Base-by-base conservation (phyloP, 257 asterid species). In the Solanum sejunctum region DNA sequence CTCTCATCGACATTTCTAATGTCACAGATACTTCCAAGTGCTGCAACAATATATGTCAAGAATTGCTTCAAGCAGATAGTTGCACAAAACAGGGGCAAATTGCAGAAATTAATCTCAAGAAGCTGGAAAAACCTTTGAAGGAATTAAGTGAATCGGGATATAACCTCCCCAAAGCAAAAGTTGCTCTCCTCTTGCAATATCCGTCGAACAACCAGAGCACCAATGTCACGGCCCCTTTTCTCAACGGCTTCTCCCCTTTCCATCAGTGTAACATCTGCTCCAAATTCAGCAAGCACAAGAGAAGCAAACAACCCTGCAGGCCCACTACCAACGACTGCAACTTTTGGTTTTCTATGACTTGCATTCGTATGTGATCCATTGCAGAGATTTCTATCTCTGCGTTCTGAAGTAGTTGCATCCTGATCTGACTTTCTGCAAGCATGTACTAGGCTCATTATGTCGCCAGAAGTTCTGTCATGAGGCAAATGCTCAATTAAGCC, bases 121-220 rank as follows among this genome's bases (percentile, higher is more conserved):
- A 83, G 84, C 84, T 64, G 82, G 81, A 86, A 89, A 87, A 89
- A 85, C 82, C 85, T 88, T 69, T 78, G 63, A 85, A 84, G 56
- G 43, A 75, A 91, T 72, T 72, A 87, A 82, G 75, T 84, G 89
- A 87, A 90, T 87, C 72, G 82, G 89, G 89, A 89, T 87, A 87
- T 91, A 89, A 96, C 99, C 99, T 96, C 99, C 87, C 99, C 98
- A 89, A 96, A 96, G 91, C 99, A 96, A 90, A 95, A 96, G 89
- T 96, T 96, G 97, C 98, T 96, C 83, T 96, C 98, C 89, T 85
- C 83, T 84, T 95, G 94, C 85, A 96, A 89, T 88, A 91, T 72
- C 77, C 92, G 90, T 55, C 98, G 97, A 87, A 93, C 99, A 84
- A 95, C 92, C 90, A 96, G 86, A 73, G 99, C 98, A 84, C 99